A percentile compares a stretch with the other conserved stretches of the same genome.
phyloP scores from a whole-genome alignment of 352 stramenopile species.

The Thalassiosira tumida region DNA sequence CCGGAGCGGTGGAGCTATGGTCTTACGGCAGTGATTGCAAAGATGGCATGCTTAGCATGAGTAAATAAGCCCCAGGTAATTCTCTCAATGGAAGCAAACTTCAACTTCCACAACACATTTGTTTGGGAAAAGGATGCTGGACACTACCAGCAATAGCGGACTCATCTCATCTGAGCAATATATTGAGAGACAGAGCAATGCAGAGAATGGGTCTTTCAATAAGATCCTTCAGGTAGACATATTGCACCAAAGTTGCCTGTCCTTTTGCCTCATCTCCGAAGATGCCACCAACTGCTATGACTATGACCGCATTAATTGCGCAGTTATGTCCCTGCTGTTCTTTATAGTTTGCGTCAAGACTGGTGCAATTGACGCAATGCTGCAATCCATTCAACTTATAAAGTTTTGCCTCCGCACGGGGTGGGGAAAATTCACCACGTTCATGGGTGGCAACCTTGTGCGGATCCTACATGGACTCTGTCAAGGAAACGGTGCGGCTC shows the following conservation, averaged over 20 bases:
- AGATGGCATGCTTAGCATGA: conserved; percentile 11
- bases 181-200: conserved; percentile 1
- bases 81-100: conserved; percentile 56
- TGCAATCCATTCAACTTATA: conserved; percentile 1
- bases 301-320: conserved; percentile 33
- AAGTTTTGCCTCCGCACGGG: conserved; percentile 6
- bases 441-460: not conserved
- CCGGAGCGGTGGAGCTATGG: conserved; percentile 13
- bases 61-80: conserved; percentile 50
- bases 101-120: conserved; percentile 55
- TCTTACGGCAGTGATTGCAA: conserved; percentile 50
- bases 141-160: not conserved
- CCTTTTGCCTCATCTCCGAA: not conserved
- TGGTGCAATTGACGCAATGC: not conserved
- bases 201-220: conserved; percentile 33
- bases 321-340: conserved; percentile 19
- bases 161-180: conserved; percentile 50
- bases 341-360: not conserved
- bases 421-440: not conserved
- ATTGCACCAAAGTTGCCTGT: not conserved
- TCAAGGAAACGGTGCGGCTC: conserved; percentile 4
- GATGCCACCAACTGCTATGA: conserved; percentile 46
- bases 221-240: conserved; percentile 45
- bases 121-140: conserved; percentile 46
- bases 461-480: conserved; percentile 11